Base-by-base conservation (phyloP, 495 filamentous ascomycete genomes). In the Pyronema omphalodes region DNA sequence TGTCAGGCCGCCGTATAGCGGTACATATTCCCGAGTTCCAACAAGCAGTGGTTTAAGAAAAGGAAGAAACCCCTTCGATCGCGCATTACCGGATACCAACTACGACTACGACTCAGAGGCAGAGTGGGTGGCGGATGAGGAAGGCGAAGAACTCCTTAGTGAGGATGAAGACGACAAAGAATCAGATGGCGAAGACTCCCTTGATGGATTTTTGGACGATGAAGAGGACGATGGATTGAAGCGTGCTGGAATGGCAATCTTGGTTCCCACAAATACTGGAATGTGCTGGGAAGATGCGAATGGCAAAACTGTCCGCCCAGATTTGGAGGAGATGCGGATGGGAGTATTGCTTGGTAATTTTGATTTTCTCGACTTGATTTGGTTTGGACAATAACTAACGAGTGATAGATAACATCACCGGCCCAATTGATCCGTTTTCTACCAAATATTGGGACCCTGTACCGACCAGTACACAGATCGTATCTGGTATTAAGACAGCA, bases 91-190 rank as follows among this genome's bases (percentile, higher is more conserved):
- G 3, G 73, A 82, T 3, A 73, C 79, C n/a, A 73, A 93, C 61
- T 96, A 99, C 66, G 88, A 91, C 57, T 94, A 95, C 60, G 91
- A 96, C 62, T 95, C 88, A 0, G 91, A 99, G 65, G 88, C 83
- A 0, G 93, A 95, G 68, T 98, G 91, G 86, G 61, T 53, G 5
- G 52, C 58, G 18, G 61, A 64, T 29, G 83, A 84, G 50, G 86
- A 91, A 61, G 86, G 81, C 48, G 84, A 88, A 59, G 81, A 88
- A 43, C 66, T 85, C 5, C 77, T 78, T 53, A 82, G 88, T 52
- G 83, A 84, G 17, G 87, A 93, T 43, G 89, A 94, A 6, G 83
- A 86, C 19, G 76, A 77, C 9, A 76, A 81, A 44, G 77, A 76
- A 17, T 58, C 67, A 0, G 80, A 78, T 4, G 75, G 60, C 14